Percentiles rank a stretch among this genome's conserved stretches.
phyloP scores from a whole-genome alignment of 345 rosid species.

The Euphorbia lathyris region DNA sequence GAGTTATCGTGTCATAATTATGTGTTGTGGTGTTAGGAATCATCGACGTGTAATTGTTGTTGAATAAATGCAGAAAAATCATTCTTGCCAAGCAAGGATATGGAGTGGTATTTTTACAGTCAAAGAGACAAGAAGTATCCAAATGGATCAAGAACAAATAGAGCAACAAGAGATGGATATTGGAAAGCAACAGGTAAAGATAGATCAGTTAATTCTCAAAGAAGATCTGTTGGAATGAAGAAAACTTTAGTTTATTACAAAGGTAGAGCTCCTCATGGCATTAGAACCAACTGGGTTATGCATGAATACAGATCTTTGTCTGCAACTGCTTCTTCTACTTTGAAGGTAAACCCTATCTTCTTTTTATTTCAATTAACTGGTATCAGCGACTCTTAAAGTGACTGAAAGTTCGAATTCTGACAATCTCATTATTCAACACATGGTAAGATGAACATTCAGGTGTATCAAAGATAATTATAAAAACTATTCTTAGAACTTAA shows the following conservation, averaged over 20 bases:
- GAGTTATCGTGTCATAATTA: no score
- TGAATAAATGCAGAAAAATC: conserved; percentile 83
- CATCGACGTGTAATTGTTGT: no score
- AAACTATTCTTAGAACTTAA: no score
- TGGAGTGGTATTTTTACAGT: conserved; percentile 84
- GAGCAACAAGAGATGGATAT: conserved; percentile 68
- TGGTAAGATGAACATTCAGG: no score
- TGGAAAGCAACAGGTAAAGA: conserved; percentile 88
- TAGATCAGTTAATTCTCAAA: conserved; percentile 43
- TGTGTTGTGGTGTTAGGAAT: no score
- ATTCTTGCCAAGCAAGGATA: conserved; percentile 63
- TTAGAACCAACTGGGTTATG: conserved; percentile 74
- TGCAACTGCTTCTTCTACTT: conserved; percentile 24
- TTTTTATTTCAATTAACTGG: no score
- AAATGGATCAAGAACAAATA: conserved; percentile 70
- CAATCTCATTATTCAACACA: no score
- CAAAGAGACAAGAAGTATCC: conserved; percentile 78
- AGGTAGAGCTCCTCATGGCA: conserved; percentile 60
- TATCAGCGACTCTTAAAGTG: no score
- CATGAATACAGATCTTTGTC: conserved; percentile 60
- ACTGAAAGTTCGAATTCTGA: no score
- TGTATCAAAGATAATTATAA: no score
- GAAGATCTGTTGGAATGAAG: conserved; percentile 61
- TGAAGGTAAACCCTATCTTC: conserved; percentile 25
- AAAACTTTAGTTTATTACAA: conserved; percentile 70